Percentiles rank a stretch among this genome's conserved stretches.
These are phyloP conservation scores for Lyophyllum shimeji DNA, from an alignment of 768 basidiomycete genomes.

Conservation along the genomic window DNA sequence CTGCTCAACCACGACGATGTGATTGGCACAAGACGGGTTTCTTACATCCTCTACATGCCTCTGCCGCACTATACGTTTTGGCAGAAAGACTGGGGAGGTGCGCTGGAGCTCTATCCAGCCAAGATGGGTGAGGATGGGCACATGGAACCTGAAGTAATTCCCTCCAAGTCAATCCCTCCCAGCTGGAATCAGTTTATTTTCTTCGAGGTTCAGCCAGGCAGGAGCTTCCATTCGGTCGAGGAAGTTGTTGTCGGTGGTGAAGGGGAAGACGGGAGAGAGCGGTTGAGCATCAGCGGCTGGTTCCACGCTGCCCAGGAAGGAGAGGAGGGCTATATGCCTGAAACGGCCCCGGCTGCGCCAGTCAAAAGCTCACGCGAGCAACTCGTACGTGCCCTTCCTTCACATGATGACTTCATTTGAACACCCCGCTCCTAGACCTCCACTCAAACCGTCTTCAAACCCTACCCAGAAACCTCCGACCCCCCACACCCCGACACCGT, in stretches of 20 bases:
- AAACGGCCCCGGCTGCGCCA: slow-evolving; percentile 39
- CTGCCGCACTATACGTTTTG: slow-evolving; percentile 71
- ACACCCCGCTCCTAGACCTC: slow-evolving; percentile 45
- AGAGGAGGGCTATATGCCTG: slow-evolving; percentile 80
- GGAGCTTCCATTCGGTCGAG: slow-evolving; percentile 95
- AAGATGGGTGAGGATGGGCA: slow-evolving; percentile 56
- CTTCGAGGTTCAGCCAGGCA: slow-evolving; percentile 91
- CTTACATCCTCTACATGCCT: slow-evolving; percentile 97
- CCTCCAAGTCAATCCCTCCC: slow-evolving; percentile 68
- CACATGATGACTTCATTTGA: slow-evolving; percentile 4
- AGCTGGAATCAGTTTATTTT: slow-evolving; percentile 90
- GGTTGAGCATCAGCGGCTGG: slow-evolving; percentile 95
- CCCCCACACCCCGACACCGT: slow-evolving; percentile 49
- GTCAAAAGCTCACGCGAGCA: slow-evolving; percentile 88
- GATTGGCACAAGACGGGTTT: slow-evolving; percentile 90
- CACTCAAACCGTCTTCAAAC: slow-evolving; percentile 57
- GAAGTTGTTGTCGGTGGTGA: slow-evolving; percentile 87
- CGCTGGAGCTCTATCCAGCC: slow-evolving; percentile 89
- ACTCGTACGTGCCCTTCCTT: slow-evolving; percentile 61
- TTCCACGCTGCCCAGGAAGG: slow-evolving; percentile 92
- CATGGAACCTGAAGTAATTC: slow-evolving; percentile 67
- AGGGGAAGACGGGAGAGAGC: slow-evolving; percentile 63
- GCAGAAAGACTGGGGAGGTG: slow-evolving; percentile 90
- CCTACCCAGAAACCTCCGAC: slow-evolving; percentile 46
- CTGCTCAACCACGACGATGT: slow-evolving; percentile 98